Percentiles rank a stretch among this genome's conserved stretches.
phyloP scores from a whole-genome alignment of 495 filamentous ascomycete species.

The Articulospora tetracladia region DNA sequence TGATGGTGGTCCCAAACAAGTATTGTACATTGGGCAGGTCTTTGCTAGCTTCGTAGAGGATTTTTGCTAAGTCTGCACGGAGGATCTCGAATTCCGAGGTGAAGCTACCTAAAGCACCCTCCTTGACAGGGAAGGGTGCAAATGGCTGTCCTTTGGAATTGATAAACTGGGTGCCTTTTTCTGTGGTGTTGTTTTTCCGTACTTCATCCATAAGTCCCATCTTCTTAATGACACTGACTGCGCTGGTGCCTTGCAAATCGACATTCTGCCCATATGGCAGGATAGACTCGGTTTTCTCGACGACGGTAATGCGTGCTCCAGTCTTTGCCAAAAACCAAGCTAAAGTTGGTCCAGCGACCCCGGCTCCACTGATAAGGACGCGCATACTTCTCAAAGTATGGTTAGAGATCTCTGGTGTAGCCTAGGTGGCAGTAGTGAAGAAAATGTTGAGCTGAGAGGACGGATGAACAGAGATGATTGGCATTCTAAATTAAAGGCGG shows the following conservation, averaged over 20 bases:
- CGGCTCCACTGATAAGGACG: constrained; percentile 16
- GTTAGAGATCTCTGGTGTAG: neutral
- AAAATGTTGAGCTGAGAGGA: neutral
- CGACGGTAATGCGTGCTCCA: constrained; percentile 44
- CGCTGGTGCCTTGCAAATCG: constrained; percentile 48
- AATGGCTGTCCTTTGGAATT: constrained; percentile 30
- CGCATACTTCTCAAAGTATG: neutral
- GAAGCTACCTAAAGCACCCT: constrained; percentile 37
- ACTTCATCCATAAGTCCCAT: constrained; percentile 47
- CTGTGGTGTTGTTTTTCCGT: constrained; percentile 30
- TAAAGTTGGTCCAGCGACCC: constrained; percentile 40
- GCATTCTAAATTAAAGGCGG: neutral
- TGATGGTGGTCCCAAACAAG: constrained; percentile 32
- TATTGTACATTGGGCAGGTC: constrained; percentile 29
- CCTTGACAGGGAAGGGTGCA: constrained; percentile 38
- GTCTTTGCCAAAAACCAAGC: constrained; percentile 50
- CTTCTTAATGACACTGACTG: constrained; percentile 43
- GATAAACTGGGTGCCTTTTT: constrained; percentile 43
- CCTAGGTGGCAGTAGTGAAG: neutral
- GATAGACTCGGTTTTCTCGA: constrained; percentile 44
- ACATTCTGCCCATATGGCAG: constrained; percentile 46
- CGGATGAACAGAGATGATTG: neutral
- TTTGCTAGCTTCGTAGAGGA: constrained; percentile 42
- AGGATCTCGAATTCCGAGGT: constrained; percentile 55
- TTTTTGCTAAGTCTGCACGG: constrained; percentile 45